These are phyloP conservation scores for Hibiscus mutabilis DNA, from an alignment of 345 rosid species.

Conservation along the genomic window DNA sequence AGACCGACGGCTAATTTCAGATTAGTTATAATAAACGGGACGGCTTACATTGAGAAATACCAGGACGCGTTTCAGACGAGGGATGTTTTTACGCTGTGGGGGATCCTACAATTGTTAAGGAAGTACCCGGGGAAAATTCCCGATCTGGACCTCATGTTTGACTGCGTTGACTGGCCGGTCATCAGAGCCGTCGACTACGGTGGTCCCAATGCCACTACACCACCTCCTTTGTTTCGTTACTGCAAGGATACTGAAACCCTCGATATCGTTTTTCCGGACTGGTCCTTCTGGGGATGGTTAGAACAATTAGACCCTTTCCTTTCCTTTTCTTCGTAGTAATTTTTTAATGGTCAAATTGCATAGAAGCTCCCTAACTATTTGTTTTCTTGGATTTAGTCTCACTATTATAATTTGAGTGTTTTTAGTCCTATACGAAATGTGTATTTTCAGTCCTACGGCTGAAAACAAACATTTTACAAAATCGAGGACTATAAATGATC, in stretches of 20 bases:
- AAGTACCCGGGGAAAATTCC: slow-evolving; percentile 75
- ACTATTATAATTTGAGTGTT: no score
- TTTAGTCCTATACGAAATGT: no score
- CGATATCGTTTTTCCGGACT: slow-evolving; percentile 74
- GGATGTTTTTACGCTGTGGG: slow-evolving; percentile 80
- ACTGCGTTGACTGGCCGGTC: slow-evolving; percentile 77
- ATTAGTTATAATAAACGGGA: slow-evolving; percentile 47
- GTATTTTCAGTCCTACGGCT: no score
- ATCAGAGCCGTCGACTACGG: slow-evolving; percentile 15
- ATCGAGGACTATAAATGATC: no score
- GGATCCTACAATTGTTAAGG: slow-evolving; percentile 67
- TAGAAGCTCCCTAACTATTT: no score
- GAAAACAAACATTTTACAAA: no score
- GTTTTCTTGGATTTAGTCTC: no score
- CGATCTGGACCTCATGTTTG: slow-evolving; percentile 80
- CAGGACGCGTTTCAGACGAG: slow-evolving; percentile 55
- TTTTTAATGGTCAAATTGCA: no score
- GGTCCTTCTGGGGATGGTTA: slow-evolving; percentile 98
- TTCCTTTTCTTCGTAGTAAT: no score
- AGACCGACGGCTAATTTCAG: slow-evolving; percentile 50
- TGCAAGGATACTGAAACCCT: slow-evolving; percentile 50
- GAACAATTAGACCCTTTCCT: background rate
- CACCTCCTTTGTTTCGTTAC: slow-evolving; percentile 70
- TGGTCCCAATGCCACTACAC: slow-evolving; percentile 37
- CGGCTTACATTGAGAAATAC: slow-evolving; percentile 46